phyloP scores from a whole-genome alignment of 257 asterid genomes.

The Primulina tabacum region DNA sequence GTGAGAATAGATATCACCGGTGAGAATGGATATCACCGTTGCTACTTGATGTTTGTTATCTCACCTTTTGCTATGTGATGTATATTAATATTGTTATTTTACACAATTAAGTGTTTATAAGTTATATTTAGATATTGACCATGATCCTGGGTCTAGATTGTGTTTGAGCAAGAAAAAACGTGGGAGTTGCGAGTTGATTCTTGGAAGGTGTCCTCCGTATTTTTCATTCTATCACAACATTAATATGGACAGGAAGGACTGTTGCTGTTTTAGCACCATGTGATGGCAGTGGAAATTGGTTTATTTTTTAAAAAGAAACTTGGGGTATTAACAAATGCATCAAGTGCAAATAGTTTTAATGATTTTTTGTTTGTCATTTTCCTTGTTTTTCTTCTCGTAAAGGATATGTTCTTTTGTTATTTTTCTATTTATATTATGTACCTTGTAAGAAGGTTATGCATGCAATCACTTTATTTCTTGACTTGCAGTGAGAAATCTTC shows the following conservation, averaged over 20 bases:
- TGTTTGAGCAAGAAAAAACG: background rate
- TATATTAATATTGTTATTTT: background rate
- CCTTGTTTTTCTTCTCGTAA: background rate
- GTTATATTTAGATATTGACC: conserved; percentile 17
- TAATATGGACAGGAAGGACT: background rate
- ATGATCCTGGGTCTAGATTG: background rate
- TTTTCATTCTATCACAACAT: background rate
- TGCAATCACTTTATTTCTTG: conserved; percentile 13
- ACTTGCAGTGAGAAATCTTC: conserved; percentile 1
- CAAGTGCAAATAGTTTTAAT: conserved; percentile 16
- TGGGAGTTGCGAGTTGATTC: background rate
- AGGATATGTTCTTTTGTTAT: background rate
- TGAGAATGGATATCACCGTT: background rate
- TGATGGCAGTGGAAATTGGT: background rate
- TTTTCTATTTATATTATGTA: background rate
- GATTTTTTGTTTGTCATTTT: background rate
- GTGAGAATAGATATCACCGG: background rate
- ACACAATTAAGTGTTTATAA: conserved; percentile 6
- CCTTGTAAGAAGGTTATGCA: conserved; percentile 3
- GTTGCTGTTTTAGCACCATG: background rate
- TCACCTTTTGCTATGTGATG: background rate
- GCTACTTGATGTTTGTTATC: background rate
- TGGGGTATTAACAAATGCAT: background rate
- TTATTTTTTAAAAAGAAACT: too few relatives aligned
- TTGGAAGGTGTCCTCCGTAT: background rate